Percentiles rank a stretch among this genome's conserved stretches.
Conservation (phyloP, 2,329 filamentous ascomycete species). For the Colletotrichum sp. region DNA sequence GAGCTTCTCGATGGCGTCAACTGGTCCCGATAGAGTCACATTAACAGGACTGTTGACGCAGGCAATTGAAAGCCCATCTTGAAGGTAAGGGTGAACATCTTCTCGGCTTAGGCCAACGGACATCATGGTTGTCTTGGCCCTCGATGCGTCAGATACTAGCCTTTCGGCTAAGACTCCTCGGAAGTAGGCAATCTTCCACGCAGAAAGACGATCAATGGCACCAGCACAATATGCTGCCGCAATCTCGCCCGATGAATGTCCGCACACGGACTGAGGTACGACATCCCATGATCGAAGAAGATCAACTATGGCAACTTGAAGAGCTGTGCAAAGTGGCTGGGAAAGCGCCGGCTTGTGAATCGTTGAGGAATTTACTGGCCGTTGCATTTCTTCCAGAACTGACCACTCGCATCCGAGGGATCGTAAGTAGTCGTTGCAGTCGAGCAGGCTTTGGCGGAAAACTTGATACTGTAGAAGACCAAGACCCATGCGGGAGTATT, state of each 20-base stretch:
- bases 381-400: slow-evolving; percentile 38
- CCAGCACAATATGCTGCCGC: slow-evolving; percentile 47
- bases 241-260: slow-evolving; percentile 53
- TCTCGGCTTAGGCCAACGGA: neutral
- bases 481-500: slow-evolving; percentile 47
- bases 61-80: slow-evolving; percentile 35
- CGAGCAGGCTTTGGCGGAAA: slow-evolving; percentile 45
- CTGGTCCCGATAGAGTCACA: slow-evolving; percentile 48
- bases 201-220: slow-evolving; percentile 37
- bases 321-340: slow-evolving; percentile 44
- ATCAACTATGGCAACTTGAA: slow-evolving; percentile 47
- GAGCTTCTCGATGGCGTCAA: slow-evolving; percentile 36
- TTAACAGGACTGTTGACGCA: slow-evolving; percentile 49
- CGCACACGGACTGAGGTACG: slow-evolving; percentile 38
- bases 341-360: slow-evolving; percentile 40
- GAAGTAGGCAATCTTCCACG: slow-evolving; percentile 47
- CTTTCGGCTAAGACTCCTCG: slow-evolving; percentile 33
- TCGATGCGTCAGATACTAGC: neutral
- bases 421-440: neutral
- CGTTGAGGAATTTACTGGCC: slow-evolving; percentile 19
- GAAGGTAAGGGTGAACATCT: slow-evolving; percentile 31
- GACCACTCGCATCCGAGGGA: slow-evolving; percentile 37
- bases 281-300: slow-evolving; percentile 38
- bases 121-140: neutral
- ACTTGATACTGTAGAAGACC: slow-evolving; percentile 43